These are phyloP conservation scores for Primulina huaijiensis DNA, from an alignment of 257 asterid species.

Conservation along the genomic window DNA sequence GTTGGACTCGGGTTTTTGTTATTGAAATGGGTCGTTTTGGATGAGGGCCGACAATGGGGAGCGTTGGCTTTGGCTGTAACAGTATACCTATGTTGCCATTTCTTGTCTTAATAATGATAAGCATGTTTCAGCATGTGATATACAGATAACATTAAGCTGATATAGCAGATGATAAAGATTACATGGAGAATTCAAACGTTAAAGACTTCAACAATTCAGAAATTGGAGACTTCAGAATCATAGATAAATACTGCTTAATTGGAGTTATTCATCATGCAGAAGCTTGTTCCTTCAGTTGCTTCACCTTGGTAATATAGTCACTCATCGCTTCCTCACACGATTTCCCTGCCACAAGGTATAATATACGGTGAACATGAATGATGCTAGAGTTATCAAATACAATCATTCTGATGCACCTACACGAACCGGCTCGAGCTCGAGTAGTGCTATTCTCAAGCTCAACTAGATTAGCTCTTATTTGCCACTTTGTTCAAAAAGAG, in stretches of 20 bases:
- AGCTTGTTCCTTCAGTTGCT: slow-evolving; percentile 74
- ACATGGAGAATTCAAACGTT: neutral
- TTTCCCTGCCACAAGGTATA: slow-evolving; percentile 54
- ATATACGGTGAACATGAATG: neutral
- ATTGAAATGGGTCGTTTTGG: neutral
- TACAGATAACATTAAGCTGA: too few relatives aligned
- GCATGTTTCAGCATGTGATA: too few relatives aligned
- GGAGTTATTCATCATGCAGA: slow-evolving; percentile 33
- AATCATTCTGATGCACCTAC: neutral
- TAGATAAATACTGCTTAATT: slow-evolving; percentile 14
- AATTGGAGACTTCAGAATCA: slow-evolving; percentile 8
- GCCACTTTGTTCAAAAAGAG: neutral
- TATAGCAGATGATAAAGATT: too few relatives aligned
- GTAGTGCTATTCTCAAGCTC: neutral
- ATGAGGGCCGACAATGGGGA: neutral
- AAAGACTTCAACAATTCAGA: slow-evolving; percentile 8
- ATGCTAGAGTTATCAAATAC: neutral
- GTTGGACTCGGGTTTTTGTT: neutral
- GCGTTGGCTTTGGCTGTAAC: neutral
- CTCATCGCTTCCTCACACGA: slow-evolving; percentile 69
- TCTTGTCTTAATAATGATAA: neutral
- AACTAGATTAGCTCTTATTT: neutral
- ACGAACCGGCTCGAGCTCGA: neutral
- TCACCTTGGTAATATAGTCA: slow-evolving; percentile 90
- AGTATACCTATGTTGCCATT: neutral